Evolutionary conservation across 2,329 filamentous ascomycete genomes (phyloP).

Genomic region (Microsporum ferrugineum): DNA sequence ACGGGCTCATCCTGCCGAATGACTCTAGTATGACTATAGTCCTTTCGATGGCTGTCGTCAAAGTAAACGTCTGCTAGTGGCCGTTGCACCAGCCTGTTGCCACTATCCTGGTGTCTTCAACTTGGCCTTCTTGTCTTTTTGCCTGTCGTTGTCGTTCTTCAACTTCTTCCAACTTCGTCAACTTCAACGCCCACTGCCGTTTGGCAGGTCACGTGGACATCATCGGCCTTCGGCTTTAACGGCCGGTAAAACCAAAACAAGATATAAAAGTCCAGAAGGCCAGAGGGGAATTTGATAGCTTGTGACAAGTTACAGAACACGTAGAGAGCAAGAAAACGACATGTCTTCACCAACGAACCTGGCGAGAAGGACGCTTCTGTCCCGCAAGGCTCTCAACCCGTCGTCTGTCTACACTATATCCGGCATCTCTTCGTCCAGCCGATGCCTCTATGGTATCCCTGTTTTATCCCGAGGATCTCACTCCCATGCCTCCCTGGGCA

Average conservation of each 20-base stretch:
- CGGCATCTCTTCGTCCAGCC: neutral
- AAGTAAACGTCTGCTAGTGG: neutral
- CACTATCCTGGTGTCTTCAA: neutral
- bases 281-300: neutral
- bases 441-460: neutral
- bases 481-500: neutral
- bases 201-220: neutral
- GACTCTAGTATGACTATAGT: neutral
- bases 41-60: neutral
- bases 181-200: neutral
- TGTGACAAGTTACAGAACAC: neutral
- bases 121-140: neutral
- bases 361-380: neutral
- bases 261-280: neutral
- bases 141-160: neutral
- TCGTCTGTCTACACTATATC: neutral
- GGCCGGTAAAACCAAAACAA: neutral
- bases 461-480: neutral
- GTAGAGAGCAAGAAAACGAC: neutral
- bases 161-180: neutral
- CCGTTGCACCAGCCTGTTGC: neutral
- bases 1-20: constrained; percentile 36
- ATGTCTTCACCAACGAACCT: neutral
- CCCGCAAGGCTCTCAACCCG: neutral
- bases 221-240: neutral